Evolutionary conservation across 768 basidiomycete species (phyloP).

Genomic region (Tricholoma bakamatsutake): DNA sequence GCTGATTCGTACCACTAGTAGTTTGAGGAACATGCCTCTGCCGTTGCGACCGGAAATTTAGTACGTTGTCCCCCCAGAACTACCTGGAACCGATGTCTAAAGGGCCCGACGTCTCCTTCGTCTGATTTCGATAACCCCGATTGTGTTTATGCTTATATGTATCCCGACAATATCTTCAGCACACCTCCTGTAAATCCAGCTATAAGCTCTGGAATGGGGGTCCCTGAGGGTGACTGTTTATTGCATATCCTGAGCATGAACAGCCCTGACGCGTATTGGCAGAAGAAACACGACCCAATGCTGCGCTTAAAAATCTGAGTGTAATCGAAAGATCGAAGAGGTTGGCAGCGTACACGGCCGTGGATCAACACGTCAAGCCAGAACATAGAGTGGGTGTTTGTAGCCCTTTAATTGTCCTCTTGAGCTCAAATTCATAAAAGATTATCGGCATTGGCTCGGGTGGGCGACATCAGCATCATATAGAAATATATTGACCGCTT

Average conservation of each 20-base stretch:
- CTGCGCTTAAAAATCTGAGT: constrained; percentile 20
- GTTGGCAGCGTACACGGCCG: constrained; percentile 90
- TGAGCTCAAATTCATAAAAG: constrained; percentile 30
- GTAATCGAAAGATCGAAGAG: constrained; percentile 79
- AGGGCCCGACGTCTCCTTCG: background rate
- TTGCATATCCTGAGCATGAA: background rate
- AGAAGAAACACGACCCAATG: background rate
- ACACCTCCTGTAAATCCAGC: background rate
- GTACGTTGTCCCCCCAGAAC: constrained; percentile 11
- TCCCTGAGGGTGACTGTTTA: background rate
- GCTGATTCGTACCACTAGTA: background rate
- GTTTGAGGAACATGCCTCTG: constrained; percentile 24
- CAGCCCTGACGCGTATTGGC: background rate
- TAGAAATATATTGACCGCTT: background rate
- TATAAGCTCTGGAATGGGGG: background rate
- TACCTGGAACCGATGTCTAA: background rate
- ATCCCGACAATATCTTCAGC: background rate
- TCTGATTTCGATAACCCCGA: background rate
- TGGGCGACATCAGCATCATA: constrained; percentile 20
- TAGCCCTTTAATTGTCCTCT: background rate
- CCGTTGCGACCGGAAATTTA: constrained; percentile 21
- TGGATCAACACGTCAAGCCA: constrained; percentile 80
- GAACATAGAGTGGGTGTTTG: constrained; percentile 67
- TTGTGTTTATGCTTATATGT: background rate
- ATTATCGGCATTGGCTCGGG: constrained; percentile 87